Evolutionary conservation across 1,284 basidiomycete genomes (phyloP).

Genomic region (Pseudozyma thailandica): DNA sequence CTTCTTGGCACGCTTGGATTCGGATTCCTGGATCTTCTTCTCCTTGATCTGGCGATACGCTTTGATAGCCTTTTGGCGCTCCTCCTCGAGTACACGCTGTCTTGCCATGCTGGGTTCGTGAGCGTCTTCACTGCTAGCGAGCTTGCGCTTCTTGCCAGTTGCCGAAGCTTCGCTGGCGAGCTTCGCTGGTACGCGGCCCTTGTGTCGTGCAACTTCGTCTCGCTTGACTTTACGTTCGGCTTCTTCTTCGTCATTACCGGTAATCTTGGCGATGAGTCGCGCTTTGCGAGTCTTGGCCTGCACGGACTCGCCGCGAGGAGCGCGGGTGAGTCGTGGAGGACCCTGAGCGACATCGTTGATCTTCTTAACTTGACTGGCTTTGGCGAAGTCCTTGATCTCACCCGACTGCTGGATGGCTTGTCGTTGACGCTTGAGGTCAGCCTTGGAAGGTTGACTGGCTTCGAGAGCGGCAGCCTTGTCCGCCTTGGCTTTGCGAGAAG

Average conservation of each 20-base stretch:
- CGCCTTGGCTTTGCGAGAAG: constrained; percentile 42
- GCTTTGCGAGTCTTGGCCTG: constrained; percentile 52
- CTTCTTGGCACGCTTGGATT: constrained; percentile 34
- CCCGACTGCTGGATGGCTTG: constrained; percentile 41
- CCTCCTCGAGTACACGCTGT: constrained; percentile 57
- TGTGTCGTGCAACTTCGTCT: constrained; percentile 38
- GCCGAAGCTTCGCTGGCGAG: neutral
- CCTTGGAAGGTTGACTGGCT: constrained; percentile 39
- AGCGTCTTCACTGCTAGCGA: neutral
- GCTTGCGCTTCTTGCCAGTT: constrained; percentile 29
- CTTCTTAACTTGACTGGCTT: constrained; percentile 47
- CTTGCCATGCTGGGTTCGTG: constrained; percentile 55
- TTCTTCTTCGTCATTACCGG: constrained; percentile 47
- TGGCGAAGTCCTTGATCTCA: constrained; percentile 54
- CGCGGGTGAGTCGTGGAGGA: constrained; percentile 57
- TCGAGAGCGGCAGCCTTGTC: constrained; percentile 48
- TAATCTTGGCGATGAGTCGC: constrained; percentile 48
- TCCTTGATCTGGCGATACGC: constrained; percentile 59
- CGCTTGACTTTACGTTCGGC: constrained; percentile 43
- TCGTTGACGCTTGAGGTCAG: constrained; percentile 49
- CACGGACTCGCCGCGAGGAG: constrained; percentile 51
- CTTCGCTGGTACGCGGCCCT: constrained; percentile 40
- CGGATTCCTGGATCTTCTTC: constrained; percentile 39
- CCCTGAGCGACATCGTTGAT: constrained; percentile 61
- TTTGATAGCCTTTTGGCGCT: constrained; percentile 53